phyloP scores from a whole-genome alignment of 1,284 basidiomycete species.

The Ustilago esculenta region DNA sequence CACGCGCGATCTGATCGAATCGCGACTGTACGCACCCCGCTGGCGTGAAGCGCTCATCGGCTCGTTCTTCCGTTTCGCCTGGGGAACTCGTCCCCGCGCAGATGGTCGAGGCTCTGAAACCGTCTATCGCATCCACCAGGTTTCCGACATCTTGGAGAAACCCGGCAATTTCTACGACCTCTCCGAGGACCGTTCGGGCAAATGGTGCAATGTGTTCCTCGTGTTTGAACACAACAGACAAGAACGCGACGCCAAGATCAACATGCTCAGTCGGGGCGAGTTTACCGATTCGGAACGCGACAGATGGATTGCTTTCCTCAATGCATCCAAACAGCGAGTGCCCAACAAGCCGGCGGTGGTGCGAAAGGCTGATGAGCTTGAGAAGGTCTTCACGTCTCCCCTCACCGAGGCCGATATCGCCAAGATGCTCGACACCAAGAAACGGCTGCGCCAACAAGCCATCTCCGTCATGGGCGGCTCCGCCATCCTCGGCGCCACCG shows the following conservation, averaged over 20 bases:
- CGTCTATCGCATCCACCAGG: constrained; percentile 85
- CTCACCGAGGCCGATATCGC: constrained; percentile 57
- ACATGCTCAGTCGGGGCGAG: constrained; percentile 31
- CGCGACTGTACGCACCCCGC: constrained; percentile 77
- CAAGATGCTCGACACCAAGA: constrained; percentile 50
- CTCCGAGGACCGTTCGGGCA: constrained; percentile 68
- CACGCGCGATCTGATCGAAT: constrained; percentile 75
- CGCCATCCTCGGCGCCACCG: constrained; percentile 5
- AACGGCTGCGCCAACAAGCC: constrained; percentile 29
- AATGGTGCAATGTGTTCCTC: constrained; percentile 56
- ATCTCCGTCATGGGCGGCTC: constrained; percentile 27
- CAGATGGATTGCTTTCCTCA: constrained; percentile 43
- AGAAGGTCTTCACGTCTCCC: constrained; percentile 43
- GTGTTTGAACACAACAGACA: constrained; percentile 44
- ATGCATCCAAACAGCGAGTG: constrained; percentile 11
- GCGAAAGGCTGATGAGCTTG: constrained; percentile 50
- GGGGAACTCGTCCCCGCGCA: constrained; percentile 68
- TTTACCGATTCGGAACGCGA: constrained; percentile 54
- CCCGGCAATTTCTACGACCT: constrained; percentile 78
- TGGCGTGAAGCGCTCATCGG: constrained; percentile 81
- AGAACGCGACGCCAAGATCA: constrained; percentile 44
- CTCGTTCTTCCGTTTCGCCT: constrained; percentile 66
- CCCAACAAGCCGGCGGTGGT: constrained; percentile 30
- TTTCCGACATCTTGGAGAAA: constrained; percentile 73
- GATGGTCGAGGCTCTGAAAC: constrained; percentile 71